Evolutionary conservation across 768 basidiomycete genomes (phyloP).

Genomic region (Thelephora aurantiotincta): DNA sequence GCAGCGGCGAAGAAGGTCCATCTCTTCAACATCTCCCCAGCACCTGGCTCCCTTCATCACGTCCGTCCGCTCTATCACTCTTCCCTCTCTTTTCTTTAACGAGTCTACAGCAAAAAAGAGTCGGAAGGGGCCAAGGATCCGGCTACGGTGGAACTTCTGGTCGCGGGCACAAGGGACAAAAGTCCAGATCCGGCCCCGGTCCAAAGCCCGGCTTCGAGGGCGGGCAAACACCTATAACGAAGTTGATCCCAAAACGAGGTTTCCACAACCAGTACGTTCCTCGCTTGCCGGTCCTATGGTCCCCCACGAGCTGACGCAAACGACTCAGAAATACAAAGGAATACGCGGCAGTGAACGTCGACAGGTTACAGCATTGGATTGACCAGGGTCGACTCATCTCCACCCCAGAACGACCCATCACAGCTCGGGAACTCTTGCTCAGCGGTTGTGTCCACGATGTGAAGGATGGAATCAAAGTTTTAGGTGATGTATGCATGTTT

Average conservation of each 20-base stretch:
- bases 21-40: conserved; percentile 65
- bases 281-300: not conserved
- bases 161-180: conserved; percentile 92
- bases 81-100: not conserved
- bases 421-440: conserved; percentile 68
- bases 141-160: conserved; percentile 87
- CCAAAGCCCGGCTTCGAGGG: conserved; percentile 82
- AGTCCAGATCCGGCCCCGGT: conserved; percentile 80
- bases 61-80: conserved; percentile 21
- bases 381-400: conserved; percentile 70
- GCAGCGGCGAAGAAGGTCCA: conserved; percentile 30
- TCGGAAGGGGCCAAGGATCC: conserved; percentile 88
- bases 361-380: conserved; percentile 85
- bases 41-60: conserved; percentile 52
- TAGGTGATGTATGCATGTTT: conserved; percentile 51
- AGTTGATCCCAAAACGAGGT: conserved; percentile 85
- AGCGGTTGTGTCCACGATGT: conserved; percentile 83
- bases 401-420: conserved; percentile 72
- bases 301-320: not conserved
- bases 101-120: conserved; percentile 68
- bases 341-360: conserved; percentile 76
- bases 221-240: conserved; percentile 89
- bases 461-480: conserved; percentile 83
- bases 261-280: conserved; percentile 78
- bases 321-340: conserved; percentile 48